A percentile compares a stretch with the other conserved stretches of the same genome.
phyloP scores from a whole-genome alignment of 1,139 yeast species.

The Candida sp. region DNA sequence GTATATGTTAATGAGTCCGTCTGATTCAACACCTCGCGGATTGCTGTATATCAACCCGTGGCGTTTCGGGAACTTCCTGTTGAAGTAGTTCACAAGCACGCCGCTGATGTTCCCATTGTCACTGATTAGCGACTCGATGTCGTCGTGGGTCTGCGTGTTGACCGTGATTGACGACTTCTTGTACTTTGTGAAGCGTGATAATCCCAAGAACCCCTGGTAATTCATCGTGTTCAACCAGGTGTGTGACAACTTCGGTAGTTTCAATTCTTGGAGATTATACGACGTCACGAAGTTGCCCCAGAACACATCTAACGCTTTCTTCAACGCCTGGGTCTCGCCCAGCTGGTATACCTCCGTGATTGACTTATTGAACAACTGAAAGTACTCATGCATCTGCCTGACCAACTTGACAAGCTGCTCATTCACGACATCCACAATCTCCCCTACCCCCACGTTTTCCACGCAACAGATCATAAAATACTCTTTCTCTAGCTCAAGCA shows the following conservation, averaged over 20 bases:
- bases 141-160: slow-evolving; percentile 15
- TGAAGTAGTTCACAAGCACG: slow-evolving; percentile 30
- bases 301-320: slow-evolving; percentile 22
- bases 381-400: slow-evolving; percentile 25
- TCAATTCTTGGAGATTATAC: slow-evolving; percentile 30
- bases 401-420: slow-evolving; percentile 32
- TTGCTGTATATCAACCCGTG: slow-evolving; percentile 35
- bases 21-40: slow-evolving; percentile 13
- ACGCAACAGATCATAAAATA: slow-evolving; percentile 35
- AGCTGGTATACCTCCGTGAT: slow-evolving; percentile 20
- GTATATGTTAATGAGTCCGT: slow-evolving; percentile 29
- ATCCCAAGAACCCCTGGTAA: slow-evolving; percentile 40
- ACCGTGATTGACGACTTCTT: slow-evolving; percentile 37
- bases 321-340: slow-evolving; percentile 21
- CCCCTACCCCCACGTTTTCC: slow-evolving; percentile 12
- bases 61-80: slow-evolving; percentile 29
- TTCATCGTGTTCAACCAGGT: slow-evolving; percentile 45
- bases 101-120: slow-evolving; percentile 22
- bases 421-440: slow-evolving; percentile 23
- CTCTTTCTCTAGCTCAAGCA: slow-evolving; percentile 28
- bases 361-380: slow-evolving; percentile 32
- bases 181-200: slow-evolving; percentile 23
- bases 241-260: slow-evolving; percentile 4
- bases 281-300: slow-evolving; percentile 34
- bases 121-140: slow-evolving; percentile 4